Conservation (phyloP, 2,329 filamentous ascomycete species). For the Fusarium haematococcum region DNA sequence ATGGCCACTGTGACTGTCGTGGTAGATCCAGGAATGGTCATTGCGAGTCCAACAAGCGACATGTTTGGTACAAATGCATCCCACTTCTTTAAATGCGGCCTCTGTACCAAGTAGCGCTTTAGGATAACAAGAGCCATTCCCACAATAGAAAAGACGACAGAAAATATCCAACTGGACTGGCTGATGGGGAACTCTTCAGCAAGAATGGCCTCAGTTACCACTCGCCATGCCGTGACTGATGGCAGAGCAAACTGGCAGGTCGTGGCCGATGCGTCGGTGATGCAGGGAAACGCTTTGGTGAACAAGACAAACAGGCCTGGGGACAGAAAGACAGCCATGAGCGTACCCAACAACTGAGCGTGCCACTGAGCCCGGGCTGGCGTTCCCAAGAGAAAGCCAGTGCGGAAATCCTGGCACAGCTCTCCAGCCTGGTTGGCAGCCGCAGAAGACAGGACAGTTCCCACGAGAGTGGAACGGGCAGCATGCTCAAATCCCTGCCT, state of each 20-base stretch:
- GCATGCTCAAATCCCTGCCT: not conserved
- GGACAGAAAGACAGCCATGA: not conserved
- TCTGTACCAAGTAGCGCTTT: not conserved
- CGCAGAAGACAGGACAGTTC: not conserved
- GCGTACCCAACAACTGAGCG: not conserved
- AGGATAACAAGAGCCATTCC: not conserved
- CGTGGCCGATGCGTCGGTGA: not conserved
- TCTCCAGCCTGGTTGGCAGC: not conserved
- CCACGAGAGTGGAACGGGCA: not conserved
- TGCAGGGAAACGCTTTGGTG: not conserved
- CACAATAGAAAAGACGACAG: not conserved
- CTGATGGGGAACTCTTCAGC: not conserved
- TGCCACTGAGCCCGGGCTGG: not conserved
- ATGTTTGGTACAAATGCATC: not conserved
- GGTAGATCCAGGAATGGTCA: not conserved
- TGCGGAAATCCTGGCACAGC: not conserved
- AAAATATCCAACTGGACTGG: not conserved
- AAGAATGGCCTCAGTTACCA: not conserved
- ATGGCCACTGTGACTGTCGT: not conserved
- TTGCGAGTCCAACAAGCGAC: not conserved
- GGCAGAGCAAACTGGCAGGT: not conserved
- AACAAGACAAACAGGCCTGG: not conserved
- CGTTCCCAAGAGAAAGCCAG: not conserved
- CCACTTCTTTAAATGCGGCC: not conserved
- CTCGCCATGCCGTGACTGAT: not conserved